Evolutionary conservation across 176 grass and related monocot species (phyloP).

Genomic region (Avena eriantha): DNA sequence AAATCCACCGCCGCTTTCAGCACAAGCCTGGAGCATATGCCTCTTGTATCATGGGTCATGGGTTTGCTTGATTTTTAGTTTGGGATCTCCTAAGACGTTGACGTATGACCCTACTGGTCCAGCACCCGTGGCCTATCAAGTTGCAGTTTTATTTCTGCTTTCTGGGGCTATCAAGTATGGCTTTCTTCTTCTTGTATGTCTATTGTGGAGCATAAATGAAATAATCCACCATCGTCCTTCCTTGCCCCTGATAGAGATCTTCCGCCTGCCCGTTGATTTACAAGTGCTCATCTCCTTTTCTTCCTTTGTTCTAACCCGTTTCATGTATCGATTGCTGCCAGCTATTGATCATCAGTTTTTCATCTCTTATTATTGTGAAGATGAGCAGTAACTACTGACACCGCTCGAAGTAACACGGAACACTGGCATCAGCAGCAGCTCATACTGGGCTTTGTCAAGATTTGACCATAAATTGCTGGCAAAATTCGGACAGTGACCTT

Average conservation of each 20-base stretch:
- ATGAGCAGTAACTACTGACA: no score
- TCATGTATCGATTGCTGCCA: no score
- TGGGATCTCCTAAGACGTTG: constrained; percentile 14
- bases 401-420: no score
- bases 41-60: neutral
- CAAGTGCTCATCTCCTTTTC: neutral
- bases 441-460: no score
- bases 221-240: neutral
- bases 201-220: neutral
- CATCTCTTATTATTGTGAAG: no score
- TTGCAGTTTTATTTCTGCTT: constrained; percentile 39
- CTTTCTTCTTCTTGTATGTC: neutral
- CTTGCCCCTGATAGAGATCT: neutral
- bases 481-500: neutral
- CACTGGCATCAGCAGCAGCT: no score
- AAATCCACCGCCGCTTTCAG: constrained; percentile 2
- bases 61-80: constrained; percentile 40
- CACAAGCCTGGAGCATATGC: constrained; percentile 26
- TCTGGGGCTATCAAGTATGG: neutral
- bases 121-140: constrained; percentile 6
- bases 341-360: no score
- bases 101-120: constrained; percentile 33
- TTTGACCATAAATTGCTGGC: no score
- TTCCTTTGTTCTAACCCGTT: no score
- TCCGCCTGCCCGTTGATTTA: constrained; percentile 7